phyloP scores from a whole-genome alignment of 1,139 yeast genomes.

The Lodderomyces metapsilosis region DNA sequence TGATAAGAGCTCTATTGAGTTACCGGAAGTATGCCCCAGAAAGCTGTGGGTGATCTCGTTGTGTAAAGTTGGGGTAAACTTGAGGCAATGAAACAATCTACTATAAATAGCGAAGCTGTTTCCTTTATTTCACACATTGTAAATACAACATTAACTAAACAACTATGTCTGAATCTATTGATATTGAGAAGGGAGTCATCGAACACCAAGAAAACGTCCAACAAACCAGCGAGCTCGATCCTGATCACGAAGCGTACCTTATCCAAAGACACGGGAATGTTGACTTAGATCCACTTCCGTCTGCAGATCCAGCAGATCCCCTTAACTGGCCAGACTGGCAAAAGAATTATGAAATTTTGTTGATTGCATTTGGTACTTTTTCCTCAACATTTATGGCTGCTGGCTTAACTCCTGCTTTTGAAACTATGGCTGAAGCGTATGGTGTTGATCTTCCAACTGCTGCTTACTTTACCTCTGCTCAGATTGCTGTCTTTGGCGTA shows the following conservation, averaged over 20 bases:
- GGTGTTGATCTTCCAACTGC: slow-evolving; percentile 14
- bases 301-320: slow-evolving; percentile 17
- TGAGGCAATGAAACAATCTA: no score
- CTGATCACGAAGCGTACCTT: slow-evolving; percentile 16
- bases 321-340: slow-evolving; percentile 19
- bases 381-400: slow-evolving; percentile 19
- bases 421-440: slow-evolving; percentile 15
- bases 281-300: slow-evolving; percentile 18
- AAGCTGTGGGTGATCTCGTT: no score
- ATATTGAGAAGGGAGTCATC: slow-evolving; percentile 3
- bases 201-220: not conserved
- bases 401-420: slow-evolving; percentile 18
- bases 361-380: slow-evolving; percentile 17
- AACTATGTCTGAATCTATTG: not conserved
- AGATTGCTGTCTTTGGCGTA: slow-evolving; percentile 16
- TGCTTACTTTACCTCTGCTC: slow-evolving; percentile 18
- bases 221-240: not conserved
- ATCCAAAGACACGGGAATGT: slow-evolving; percentile 17
- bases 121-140: not conserved
- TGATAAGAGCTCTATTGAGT: no score
- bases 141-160: not conserved
- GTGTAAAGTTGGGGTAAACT: no score
- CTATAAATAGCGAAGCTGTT: no score
- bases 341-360: slow-evolving; percentile 14
- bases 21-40: no score